phyloP scores from a whole-genome alignment of 805 yeast species.

The Vanderwaltozyma verrucispora region DNA sequence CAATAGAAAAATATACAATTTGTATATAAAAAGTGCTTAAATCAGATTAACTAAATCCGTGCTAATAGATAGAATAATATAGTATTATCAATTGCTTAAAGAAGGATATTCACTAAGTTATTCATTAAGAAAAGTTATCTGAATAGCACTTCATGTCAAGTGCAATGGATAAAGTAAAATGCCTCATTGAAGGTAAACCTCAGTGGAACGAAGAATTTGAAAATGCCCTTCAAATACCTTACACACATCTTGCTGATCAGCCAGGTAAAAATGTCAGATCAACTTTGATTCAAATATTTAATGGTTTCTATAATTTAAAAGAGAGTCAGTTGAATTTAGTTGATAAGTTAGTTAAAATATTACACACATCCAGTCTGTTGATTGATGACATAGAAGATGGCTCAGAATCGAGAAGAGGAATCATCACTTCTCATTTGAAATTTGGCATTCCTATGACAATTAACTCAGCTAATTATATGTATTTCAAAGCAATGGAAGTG shows the following conservation, averaged over 20 bases:
- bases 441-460: constrained; percentile 75
- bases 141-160: no score
- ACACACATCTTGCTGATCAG: constrained; percentile 36
- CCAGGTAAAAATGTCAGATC: constrained; percentile 51
- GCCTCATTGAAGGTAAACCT: constrained; percentile 11
- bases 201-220: constrained; percentile 26
- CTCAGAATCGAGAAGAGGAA: constrained; percentile 62
- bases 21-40: no score
- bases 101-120: no score
- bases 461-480: constrained; percentile 74
- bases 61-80: no score
- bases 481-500: constrained; percentile 56
- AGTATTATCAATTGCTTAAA: no score
- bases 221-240: constrained; percentile 34
- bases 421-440: constrained; percentile 65
- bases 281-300: constrained; percentile 42
- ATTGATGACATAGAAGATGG: constrained; percentile 87
- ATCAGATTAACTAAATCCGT: no score
- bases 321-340: constrained; percentile 30
- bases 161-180: constrained; percentile 3
- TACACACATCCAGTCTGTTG: constrained; percentile 58
- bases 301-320: constrained; percentile 39
- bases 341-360: constrained; percentile 40
- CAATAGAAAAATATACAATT: no score
- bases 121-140: no score